phyloP scores from a whole-genome alignment of 768 basidiomycete species.

The Dacryopinax spathularia region DNA sequence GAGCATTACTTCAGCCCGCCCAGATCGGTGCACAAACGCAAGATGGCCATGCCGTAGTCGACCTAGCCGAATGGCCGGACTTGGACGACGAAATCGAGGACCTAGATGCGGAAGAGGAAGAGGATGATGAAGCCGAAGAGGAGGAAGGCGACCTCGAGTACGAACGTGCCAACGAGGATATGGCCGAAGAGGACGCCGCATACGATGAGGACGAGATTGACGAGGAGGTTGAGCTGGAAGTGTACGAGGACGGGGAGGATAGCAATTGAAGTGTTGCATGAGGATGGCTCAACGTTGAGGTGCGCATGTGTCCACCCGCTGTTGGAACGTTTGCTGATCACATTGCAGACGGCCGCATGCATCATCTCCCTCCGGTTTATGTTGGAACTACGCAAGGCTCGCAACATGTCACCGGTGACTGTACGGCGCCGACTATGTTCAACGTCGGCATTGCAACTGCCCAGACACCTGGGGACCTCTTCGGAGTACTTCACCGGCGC shows the following conservation, averaged over 20 bases:
- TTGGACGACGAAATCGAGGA: neutral
- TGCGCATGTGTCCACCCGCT: neutral
- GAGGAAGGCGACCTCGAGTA: constrained; percentile 39
- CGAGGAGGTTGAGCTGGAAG: constrained; percentile 7
- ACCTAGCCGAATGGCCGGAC: neutral
- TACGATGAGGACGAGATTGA: constrained; percentile 29
- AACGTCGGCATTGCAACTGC: too few relatives aligned
- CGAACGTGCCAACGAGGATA: constrained; percentile 38
- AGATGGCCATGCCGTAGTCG: neutral
- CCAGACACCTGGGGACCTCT: too few relatives aligned
- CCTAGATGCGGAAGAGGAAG: constrained; percentile 1
- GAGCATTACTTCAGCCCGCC: neutral
- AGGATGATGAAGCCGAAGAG: constrained; percentile 21
- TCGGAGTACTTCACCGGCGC: too few relatives aligned
- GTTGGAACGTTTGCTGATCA: too few relatives aligned
- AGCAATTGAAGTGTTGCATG: constrained; percentile 13
- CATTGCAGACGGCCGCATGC: neutral
- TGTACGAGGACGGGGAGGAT: constrained; percentile 13
- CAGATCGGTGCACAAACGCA: neutral
- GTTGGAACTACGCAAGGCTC: constrained; percentile 4
- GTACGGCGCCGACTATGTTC: too few relatives aligned
- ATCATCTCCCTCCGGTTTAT: constrained; percentile 10
- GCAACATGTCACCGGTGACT: neutral
- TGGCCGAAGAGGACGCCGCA: constrained; percentile 33
- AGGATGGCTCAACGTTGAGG: neutral